Evolutionary conservation across 2,329 filamentous ascomycete species (phyloP).

Genomic region (Fusarium sp.): DNA sequence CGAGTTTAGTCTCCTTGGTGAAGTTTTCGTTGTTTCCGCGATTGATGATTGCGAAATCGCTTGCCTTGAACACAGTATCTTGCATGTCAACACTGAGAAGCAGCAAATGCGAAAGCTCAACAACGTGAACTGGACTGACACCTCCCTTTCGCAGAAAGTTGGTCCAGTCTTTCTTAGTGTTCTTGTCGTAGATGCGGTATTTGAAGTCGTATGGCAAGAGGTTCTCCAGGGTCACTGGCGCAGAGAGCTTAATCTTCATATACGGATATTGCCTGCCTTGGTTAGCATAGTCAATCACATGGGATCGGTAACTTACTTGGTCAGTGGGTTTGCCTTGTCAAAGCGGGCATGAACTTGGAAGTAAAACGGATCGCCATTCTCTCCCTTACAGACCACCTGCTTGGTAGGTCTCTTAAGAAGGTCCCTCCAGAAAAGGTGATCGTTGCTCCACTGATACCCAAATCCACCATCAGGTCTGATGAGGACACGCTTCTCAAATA

Average conservation of each 20-base stretch:
- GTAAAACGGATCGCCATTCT: slow-evolving; percentile 91
- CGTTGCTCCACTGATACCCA: slow-evolving; percentile 93
- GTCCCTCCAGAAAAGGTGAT: slow-evolving; percentile 93
- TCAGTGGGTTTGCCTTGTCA: slow-evolving; percentile 85
- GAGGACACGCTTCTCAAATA: slow-evolving; percentile 88
- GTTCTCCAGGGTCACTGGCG: slow-evolving; percentile 94
- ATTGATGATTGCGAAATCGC: slow-evolving; percentile 98
- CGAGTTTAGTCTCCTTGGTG: slow-evolving; percentile 81
- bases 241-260: slow-evolving; percentile 92
- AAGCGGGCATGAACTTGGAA: slow-evolving; percentile 94
- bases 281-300: slow-evolving; percentile 26
- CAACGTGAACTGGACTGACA: slow-evolving; percentile 95
- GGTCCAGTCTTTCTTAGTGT: slow-evolving; percentile 98
- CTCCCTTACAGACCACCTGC: slow-evolving; percentile 89
- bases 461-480: slow-evolving; percentile 95
- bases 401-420: slow-evolving; percentile 85
- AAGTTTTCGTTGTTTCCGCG: slow-evolving; percentile 90
- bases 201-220: slow-evolving; percentile 98
- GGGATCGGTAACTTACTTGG: slow-evolving; percentile 64
- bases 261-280: slow-evolving; percentile 83
- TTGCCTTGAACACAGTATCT: slow-evolving; percentile 92
- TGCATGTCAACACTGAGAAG: slow-evolving; percentile 96
- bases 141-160: slow-evolving; percentile 98
- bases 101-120: slow-evolving; percentile 93
- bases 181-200: slow-evolving; percentile 98